These are phyloP conservation scores for Daldinia decipiens DNA, from an alignment of 495 filamentous ascomycete genomes.

Conservation along the genomic window DNA sequence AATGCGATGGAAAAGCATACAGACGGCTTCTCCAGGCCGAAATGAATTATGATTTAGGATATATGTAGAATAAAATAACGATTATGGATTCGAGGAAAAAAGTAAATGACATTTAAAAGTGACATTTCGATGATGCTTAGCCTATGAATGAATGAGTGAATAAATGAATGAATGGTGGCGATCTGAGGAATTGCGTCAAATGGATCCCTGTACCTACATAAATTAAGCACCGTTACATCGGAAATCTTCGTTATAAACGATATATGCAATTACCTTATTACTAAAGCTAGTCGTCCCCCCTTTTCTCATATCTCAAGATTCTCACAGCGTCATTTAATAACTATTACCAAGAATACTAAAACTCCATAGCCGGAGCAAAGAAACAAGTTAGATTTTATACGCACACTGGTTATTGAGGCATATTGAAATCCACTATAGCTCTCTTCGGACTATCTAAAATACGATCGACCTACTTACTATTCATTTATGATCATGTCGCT, in stretches of 20 bases:
- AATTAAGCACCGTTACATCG: not conserved
- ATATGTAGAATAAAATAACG: not conserved
- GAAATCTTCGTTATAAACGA: not conserved
- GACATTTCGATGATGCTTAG: conserved; percentile 16
- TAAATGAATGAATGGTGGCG: conserved; percentile 28
- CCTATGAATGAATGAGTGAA: conserved; percentile 12
- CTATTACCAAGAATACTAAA: too few relatives aligned
- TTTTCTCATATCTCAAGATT: too few relatives aligned
- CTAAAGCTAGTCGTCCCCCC: too few relatives aligned
- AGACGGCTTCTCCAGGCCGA: conserved; percentile 19
- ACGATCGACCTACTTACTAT: too few relatives aligned
- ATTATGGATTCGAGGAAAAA: not conserved
- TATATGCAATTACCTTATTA: not conserved
- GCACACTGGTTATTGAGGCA: too few relatives aligned
- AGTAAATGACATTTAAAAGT: conserved; percentile 4
- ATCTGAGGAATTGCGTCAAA: conserved; percentile 33
- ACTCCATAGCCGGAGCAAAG: too few relatives aligned
- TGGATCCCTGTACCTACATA: not conserved
- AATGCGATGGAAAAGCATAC: conserved; percentile 35
- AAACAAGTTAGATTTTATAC: too few relatives aligned
- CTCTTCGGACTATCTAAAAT: too few relatives aligned
- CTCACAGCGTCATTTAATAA: too few relatives aligned
- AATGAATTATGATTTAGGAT: not conserved
- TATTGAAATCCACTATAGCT: too few relatives aligned
- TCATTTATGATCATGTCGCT: too few relatives aligned